Conservation (phyloP, 352 stramenopile genomes). For the Phytophthora pseudosyringae region DNA sequence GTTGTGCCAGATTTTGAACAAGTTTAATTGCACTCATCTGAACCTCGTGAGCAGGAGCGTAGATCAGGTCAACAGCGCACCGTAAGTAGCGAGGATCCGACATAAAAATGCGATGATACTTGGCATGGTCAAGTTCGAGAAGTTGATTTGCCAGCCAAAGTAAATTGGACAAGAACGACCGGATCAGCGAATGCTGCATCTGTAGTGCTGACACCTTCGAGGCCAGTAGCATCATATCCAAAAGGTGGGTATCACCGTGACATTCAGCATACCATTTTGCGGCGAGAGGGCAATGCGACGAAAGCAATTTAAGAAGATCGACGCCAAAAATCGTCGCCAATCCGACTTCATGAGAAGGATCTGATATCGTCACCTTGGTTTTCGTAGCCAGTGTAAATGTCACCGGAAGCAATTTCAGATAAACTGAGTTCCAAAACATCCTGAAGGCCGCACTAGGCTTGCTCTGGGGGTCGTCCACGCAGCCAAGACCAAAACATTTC, state of each 20-base stretch:
- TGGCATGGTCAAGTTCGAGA: conserved; percentile 3
- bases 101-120: conserved; percentile 24
- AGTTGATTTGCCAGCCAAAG: conserved; percentile 13
- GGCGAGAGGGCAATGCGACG: background rate
- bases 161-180: conserved; percentile 28
- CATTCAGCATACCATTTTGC: conserved; percentile 18
- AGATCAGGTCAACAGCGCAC: conserved; percentile 33
- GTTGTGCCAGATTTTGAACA: conserved; percentile 21
- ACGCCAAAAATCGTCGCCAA: conserved; percentile 16
- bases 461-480: background rate
- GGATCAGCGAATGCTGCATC: conserved; percentile 19
- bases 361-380: conserved; percentile 17
- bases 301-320: conserved; percentile 19
- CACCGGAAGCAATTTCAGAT: conserved; percentile 8
- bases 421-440: conserved; percentile 21
- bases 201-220: conserved; percentile 24
- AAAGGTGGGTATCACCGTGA: conserved; percentile 17
- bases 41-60: conserved; percentile 24
- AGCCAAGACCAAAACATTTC: conserved; percentile 3
- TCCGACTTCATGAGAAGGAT: conserved; percentile 6
- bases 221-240: conserved; percentile 23
- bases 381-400: conserved; percentile 1
- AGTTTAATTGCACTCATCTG: conserved; percentile 36
- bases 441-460: conserved; percentile 13
- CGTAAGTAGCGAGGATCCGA: conserved; percentile 32